Percentiles rank a stretch among this genome's conserved stretches.
Conservation (phyloP, 2,329 filamentous ascomycete species). For the Pezicula radicicola region DNA sequence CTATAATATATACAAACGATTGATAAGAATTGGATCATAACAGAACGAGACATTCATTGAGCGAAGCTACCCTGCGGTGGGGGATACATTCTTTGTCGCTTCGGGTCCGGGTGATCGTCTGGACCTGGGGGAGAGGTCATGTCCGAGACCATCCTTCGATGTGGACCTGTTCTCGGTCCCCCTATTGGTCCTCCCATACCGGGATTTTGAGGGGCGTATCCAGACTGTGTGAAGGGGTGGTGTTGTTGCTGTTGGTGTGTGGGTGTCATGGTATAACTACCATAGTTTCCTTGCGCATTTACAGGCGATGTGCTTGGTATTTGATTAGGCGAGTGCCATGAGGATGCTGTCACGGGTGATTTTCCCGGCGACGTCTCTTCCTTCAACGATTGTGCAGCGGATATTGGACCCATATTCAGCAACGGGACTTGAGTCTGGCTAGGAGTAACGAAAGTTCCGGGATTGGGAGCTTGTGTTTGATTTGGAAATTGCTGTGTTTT, state of each 20-base stretch:
- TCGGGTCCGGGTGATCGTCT: slow-evolving; percentile 24
- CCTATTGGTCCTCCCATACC: slow-evolving; percentile 8
- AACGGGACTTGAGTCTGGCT: slow-evolving; percentile 18
- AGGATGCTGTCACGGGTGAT: slow-evolving; percentile 24
- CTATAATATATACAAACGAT: not conserved
- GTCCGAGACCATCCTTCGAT: slow-evolving; percentile 27
- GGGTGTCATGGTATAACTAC: slow-evolving; percentile 25
- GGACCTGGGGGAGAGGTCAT: slow-evolving; percentile 17
- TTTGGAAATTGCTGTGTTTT: slow-evolving; percentile 41
- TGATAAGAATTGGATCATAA: not conserved
- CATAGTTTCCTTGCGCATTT: slow-evolving; percentile 17
- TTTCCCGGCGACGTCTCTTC: slow-evolving; percentile 30
- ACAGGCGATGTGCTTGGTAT: slow-evolving; percentile 24
- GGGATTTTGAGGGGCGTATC: slow-evolving; percentile 12
- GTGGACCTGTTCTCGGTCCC: slow-evolving; percentile 15
- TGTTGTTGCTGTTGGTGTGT: slow-evolving; percentile 21
- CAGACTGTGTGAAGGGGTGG: slow-evolving; percentile 9
- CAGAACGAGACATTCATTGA: slow-evolving; percentile 11
- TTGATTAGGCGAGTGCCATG: slow-evolving; percentile 29
- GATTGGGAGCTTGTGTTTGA: slow-evolving; percentile 18
- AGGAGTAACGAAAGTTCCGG: slow-evolving; percentile 21
- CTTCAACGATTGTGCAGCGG: slow-evolving; percentile 25
- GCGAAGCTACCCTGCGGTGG: slow-evolving; percentile 16
- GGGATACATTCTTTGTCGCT: slow-evolving; percentile 28
- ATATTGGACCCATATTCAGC: slow-evolving; percentile 26